Conservation (phyloP, 2,329 filamentous ascomycete genomes). For the Aspergillus bombycis region DNA sequence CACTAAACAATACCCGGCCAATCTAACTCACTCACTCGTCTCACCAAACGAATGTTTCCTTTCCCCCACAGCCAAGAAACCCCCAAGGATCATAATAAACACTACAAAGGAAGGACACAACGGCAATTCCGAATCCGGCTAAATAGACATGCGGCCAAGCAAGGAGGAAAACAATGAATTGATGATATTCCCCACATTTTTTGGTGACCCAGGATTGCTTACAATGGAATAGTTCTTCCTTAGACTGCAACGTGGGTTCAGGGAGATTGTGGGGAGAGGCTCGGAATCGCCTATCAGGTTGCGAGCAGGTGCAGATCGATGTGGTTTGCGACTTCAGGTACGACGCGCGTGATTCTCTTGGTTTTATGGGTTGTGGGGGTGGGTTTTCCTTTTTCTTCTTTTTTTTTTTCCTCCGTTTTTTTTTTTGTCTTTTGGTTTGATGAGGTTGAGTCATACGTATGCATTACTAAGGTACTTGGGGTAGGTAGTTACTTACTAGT, state of each 20-base stretch:
- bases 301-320: not conserved
- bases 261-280: not conserved
- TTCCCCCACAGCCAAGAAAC: not conserved
- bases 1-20: no score
- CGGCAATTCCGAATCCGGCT: not conserved
- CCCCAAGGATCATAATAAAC: not conserved
- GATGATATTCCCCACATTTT: not conserved
- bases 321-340: not conserved
- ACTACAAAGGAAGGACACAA: not conserved
- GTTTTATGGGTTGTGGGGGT: not conserved
- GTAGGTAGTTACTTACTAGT: no score
- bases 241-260: not conserved
- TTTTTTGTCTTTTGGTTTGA: not conserved
- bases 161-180: not conserved
- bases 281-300: not conserved
- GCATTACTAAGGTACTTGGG: no score
- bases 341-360: not conserved
- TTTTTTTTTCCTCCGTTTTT: not conserved
- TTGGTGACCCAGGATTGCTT: no score
- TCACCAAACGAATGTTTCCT: no score
- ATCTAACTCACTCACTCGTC: no score
- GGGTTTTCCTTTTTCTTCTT: not conserved
- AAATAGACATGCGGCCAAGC: not conserved
- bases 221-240: not conserved
- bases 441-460: no score